Evolutionary conservation across 2,329 filamentous ascomycete species (phyloP).

Genomic region (Hypoxylon sp.): DNA sequence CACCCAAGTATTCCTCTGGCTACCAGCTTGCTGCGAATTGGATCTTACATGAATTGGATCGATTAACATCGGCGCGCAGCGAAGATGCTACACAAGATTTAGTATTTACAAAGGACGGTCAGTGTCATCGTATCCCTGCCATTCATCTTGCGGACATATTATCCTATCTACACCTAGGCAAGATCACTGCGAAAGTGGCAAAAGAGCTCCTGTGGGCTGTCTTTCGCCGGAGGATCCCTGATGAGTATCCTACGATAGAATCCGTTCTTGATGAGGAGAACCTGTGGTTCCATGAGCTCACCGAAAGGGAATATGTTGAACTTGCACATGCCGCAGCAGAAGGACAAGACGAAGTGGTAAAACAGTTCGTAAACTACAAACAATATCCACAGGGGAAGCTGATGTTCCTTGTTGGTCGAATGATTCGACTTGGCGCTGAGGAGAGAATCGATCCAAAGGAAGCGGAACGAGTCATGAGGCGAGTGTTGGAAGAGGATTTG

Average conservation of each 20-base stretch:
- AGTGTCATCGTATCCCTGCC: conserved; percentile 57
- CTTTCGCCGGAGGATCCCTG: conserved; percentile 57
- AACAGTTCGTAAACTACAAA: conserved; percentile 54
- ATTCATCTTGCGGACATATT: conserved; percentile 61
- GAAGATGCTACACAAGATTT: conserved; percentile 45
- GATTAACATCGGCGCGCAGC: conserved; percentile 63
- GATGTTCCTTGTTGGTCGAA: conserved; percentile 67
- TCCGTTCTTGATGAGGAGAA: conserved; percentile 56
- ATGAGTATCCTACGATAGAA: conserved; percentile 49
- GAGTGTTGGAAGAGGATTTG: conserved; percentile 43
- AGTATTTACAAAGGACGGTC: conserved; percentile 55
- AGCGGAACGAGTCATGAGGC: conserved; percentile 58
- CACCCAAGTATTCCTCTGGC: conserved; percentile 44
- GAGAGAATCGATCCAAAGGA: conserved; percentile 63
- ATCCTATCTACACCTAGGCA: conserved; percentile 55
- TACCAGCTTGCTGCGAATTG: conserved; percentile 66
- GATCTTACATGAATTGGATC: conserved; percentile 80
- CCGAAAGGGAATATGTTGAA: conserved; percentile 55
- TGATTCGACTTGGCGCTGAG: conserved; percentile 63
- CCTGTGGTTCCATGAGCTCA: conserved; percentile 65
- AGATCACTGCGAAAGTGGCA: conserved; percentile 65
- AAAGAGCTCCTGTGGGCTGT: conserved; percentile 65
- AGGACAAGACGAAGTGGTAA: conserved; percentile 57
- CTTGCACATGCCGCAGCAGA: conserved; percentile 56
- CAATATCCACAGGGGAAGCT: conserved; percentile 65